These are phyloP conservation scores for Metarhizium robertsii DNA, from an alignment of 2,329 filamentous ascomycete species.

Conservation along the genomic window DNA sequence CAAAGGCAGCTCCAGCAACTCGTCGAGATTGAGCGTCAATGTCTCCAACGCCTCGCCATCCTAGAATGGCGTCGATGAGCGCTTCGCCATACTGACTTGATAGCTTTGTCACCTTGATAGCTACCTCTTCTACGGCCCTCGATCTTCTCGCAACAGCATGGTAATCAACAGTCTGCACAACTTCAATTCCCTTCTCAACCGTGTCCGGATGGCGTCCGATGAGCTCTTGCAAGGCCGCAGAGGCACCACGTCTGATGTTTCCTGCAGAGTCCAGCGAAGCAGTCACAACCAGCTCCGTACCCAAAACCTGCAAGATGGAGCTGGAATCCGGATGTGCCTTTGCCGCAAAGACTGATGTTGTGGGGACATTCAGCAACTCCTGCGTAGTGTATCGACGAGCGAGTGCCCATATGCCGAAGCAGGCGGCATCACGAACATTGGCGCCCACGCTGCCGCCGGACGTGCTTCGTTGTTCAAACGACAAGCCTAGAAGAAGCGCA, in stretches of 20 bases:
- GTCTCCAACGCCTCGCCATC: constrained; percentile 84
- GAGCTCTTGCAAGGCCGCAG: constrained; percentile 87
- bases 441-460: constrained; percentile 80
- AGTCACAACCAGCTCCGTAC: constrained; percentile 69
- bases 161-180: constrained; percentile 89
- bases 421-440: constrained; percentile 89
- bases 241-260: constrained; percentile 87
- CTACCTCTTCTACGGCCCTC: constrained; percentile 71
- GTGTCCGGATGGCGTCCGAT: constrained; percentile 87
- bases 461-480: constrained; percentile 80
- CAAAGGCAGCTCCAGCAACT: constrained; percentile 61
- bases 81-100: constrained; percentile 60
- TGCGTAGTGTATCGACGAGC: constrained; percentile 75
- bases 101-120: constrained; percentile 57
- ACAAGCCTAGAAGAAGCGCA: constrained; percentile 67
- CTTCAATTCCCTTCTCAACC: constrained; percentile 67
- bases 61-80: constrained; percentile 60
- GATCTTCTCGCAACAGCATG: constrained; percentile 83
- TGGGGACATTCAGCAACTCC: constrained; percentile 60
- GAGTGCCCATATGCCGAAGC: constrained; percentile 91
- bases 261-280: constrained; percentile 83
- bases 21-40: constrained; percentile 65
- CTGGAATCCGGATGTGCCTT: constrained; percentile 23
- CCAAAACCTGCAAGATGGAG: constrained; percentile 66
- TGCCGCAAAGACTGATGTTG: constrained; percentile 32